Conservation (phyloP, 257 asterid species). For the Solanum piurae region DNA sequence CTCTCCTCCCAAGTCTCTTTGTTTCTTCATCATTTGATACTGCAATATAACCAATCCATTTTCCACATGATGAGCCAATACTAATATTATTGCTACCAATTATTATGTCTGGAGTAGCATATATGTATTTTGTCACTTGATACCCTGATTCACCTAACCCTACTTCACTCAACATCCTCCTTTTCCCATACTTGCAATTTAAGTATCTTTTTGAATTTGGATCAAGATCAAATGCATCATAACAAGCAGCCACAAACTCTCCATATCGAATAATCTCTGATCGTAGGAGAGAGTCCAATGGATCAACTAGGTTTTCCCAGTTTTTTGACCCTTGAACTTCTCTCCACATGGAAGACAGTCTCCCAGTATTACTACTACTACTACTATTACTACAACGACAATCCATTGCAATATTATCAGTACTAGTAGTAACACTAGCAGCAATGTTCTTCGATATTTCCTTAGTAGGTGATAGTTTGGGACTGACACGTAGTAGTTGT, state of each 20-base stretch:
- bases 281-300: conserved; percentile 42
- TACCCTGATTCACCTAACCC: conserved; percentile 44
- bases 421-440: not conserved
- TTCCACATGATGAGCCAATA: conserved; percentile 6
- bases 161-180: conserved; percentile 16
- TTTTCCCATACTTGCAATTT: conserved; percentile 52
- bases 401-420: not conserved
- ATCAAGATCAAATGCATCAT: conserved; percentile 54
- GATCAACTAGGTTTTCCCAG: conserved; percentile 49
- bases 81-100: not conserved
- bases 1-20: conserved; percentile 37
- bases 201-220: conserved; percentile 45
- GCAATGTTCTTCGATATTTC: not conserved
- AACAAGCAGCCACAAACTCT: conserved; percentile 49
- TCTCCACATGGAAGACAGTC: conserved; percentile 32
- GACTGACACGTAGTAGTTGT: not conserved
- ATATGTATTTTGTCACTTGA: conserved; percentile 46
- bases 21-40: conserved; percentile 23
- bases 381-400: not conserved
- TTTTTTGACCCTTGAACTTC: conserved; percentile 45
- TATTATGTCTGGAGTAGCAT: conserved; percentile 39
- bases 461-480: not conserved
- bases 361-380: not conserved
- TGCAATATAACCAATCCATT: conserved; percentile 62
- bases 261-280: conserved; percentile 52